Percentiles rank a stretch among this genome's conserved stretches.
Conservation (phyloP, 2,329 filamentous ascomycete genomes). For the Xenoacremonium recifei region DNA sequence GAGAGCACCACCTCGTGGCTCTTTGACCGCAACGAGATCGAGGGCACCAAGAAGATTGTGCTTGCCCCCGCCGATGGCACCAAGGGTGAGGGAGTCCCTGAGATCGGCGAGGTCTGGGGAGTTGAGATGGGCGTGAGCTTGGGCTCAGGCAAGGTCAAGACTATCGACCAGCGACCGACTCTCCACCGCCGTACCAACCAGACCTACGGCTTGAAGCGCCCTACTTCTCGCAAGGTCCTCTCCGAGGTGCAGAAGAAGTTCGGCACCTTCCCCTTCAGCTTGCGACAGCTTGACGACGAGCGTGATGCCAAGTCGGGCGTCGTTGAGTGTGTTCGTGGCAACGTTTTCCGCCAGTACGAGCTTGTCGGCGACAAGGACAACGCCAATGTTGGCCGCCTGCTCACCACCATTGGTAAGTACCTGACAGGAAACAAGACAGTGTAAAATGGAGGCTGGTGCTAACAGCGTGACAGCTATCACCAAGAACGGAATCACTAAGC, state of each 20-base stretch:
- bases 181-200: conserved; percentile 90
- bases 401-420: conserved; percentile 87
- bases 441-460: conserved; percentile 5
- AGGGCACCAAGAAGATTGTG: conserved; percentile 97
- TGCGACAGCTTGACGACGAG: conserved; percentile 96
- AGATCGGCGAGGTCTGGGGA: conserved; percentile 94
- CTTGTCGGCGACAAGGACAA: conserved; percentile 91
- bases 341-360: conserved; percentile 94
- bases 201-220: conserved; percentile 91
- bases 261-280: conserved; percentile 94
- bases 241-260: conserved; percentile 98
- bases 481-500: conserved; percentile 91
- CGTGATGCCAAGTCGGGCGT: conserved; percentile 93
- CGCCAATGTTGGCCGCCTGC: conserved; percentile 77
- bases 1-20: conserved; percentile 98
- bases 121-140: conserved; percentile 93
- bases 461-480: conserved; percentile 68
- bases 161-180: conserved; percentile 80
- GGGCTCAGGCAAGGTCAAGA: conserved; percentile 93
- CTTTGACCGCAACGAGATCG: conserved; percentile 96
- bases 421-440: not conserved
- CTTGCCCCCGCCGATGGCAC: conserved; percentile 80
- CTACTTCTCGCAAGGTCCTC: conserved; percentile 86
- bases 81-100: conserved; percentile 86
- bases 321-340: conserved; percentile 90